Evolutionary conservation across 345 rosid genomes (phyloP), one percentile per base, ranked within the genome.

Genomic region (Hibiscus trionum): DNA sequence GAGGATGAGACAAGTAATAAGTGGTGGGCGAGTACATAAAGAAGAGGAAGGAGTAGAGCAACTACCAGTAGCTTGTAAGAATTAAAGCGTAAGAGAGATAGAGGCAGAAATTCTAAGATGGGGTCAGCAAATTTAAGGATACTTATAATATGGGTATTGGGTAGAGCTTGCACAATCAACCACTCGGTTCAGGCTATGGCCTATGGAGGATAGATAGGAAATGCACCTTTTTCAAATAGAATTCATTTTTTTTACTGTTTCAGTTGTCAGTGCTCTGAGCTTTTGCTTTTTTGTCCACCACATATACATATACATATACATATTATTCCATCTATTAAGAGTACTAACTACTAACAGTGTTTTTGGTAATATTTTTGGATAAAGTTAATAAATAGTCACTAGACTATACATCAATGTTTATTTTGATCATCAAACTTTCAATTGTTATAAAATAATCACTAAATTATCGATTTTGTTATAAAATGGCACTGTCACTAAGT

Each of bases 121-220:
- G 33, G 11, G 56, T 21, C 16, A 35, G 24, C 19, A 65, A 61
- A 64, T 17, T 73, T 46, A 80, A 33, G 69, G 63, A 64, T 42
- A 29, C 7, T 42, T 61, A 58, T 70, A 73, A 74, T 72, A 72
- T 70, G 46, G 71, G 73, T 63, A 3, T 21, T 21, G 24, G 24
- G 24, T 21, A 21, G 24, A 21, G 90, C 93, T 93, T 93, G 93
- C 89, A 88, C 86, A 83, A 86, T 79, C 91, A 86, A 90, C 74
- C 86, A 92, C 85, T 86, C 71, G 76, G 71, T 73, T 70, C 82
- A 71, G 75, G 77, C 88, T 77, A 64, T 39, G 24, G 42, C 24
- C 24, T 21, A 21, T 21, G 1, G 7, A 35, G 26, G 7, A 29
- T 49, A 44, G 7, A 37, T 44, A 49, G n/a, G 16, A 4, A n/a